Conservation (phyloP, 306 rosid species). For the Hippophae tibetana region DNA sequence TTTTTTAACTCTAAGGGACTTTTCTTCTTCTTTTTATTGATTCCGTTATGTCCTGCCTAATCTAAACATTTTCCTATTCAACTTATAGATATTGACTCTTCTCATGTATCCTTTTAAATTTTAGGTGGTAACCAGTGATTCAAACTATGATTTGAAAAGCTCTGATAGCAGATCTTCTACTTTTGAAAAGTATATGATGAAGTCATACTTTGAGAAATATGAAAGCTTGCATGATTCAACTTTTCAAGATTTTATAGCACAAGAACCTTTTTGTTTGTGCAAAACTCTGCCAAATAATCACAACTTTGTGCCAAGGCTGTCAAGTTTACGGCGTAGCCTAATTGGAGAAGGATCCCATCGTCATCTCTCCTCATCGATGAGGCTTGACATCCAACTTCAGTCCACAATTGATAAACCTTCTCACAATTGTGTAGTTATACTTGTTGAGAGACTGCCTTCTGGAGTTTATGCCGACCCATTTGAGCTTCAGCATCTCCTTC, state of each 20-base stretch:
- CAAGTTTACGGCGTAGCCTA: slow-evolving; percentile 37
- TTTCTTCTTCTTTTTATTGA: too few relatives aligned
- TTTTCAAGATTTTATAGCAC: slow-evolving; percentile 44
- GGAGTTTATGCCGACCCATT: slow-evolving; percentile 86
- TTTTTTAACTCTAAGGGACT: too few relatives aligned
- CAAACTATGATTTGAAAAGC: slow-evolving; percentile 15
- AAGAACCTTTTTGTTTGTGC: slow-evolving; percentile 31
- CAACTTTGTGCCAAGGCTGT: slow-evolving; percentile 25
- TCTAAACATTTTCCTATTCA: not conserved
- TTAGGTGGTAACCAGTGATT: slow-evolving; percentile 36
- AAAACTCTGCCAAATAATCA: slow-evolving; percentile 28
- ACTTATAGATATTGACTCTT: slow-evolving; percentile 3
- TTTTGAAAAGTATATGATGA: slow-evolving; percentile 35
- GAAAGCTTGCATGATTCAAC: slow-evolving; percentile 33
- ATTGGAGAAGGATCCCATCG: slow-evolving; percentile 80
- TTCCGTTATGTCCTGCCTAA: not conserved
- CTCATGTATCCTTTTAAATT: slow-evolving; percentile 10
- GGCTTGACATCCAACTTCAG: slow-evolving; percentile 23
- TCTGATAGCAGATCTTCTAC: not conserved
- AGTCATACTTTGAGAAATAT: slow-evolving; percentile 41
- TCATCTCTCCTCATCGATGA: slow-evolving; percentile 42
- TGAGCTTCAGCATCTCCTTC: slow-evolving; percentile 73
- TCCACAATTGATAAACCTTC: slow-evolving; percentile 26
- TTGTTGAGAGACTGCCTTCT: slow-evolving; percentile 60
- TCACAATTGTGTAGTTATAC: slow-evolving; percentile 40